Evolutionary conservation across 1,284 basidiomycete genomes (phyloP).

Genomic region (Tetrapyrgos nigripes): DNA sequence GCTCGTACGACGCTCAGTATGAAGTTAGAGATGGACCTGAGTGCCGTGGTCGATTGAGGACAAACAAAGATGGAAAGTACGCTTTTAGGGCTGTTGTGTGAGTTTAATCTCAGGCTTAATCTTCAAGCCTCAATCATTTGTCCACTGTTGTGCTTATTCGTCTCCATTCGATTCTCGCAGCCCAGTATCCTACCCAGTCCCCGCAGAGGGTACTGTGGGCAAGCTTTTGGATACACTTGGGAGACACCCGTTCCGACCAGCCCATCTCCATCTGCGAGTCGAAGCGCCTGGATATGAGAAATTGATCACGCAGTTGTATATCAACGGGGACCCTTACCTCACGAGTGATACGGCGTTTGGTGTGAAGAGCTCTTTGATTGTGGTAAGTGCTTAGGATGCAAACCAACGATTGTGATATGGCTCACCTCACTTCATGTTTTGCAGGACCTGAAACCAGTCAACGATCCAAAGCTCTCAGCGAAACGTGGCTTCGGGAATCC

Average conservation of each 20-base stretch:
- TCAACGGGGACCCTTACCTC: conserved; percentile 71
- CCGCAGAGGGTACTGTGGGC: conserved; percentile 82
- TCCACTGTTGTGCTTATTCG: neutral
- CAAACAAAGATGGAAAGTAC: conserved; percentile 71
- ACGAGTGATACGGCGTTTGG: conserved; percentile 81
- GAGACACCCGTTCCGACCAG: conserved; percentile 75
- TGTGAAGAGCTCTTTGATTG: conserved; percentile 63
- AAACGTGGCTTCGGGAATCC: conserved; percentile 67
- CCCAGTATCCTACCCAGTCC: conserved; percentile 81
- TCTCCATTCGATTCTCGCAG: conserved; percentile 28
- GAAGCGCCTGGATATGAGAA: conserved; percentile 72
- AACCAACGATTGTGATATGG: neutral
- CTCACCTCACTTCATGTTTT: neutral
- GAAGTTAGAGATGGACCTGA: conserved; percentile 65
- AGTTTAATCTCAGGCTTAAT: too few relatives aligned
- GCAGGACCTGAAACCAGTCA: conserved; percentile 56
- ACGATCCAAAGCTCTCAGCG: conserved; percentile 59
- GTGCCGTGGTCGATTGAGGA: conserved; percentile 75
- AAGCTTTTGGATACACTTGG: conserved; percentile 61
- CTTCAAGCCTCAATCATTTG: neutral
- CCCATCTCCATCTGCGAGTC: conserved; percentile 80
- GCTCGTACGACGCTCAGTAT: conserved; percentile 72
- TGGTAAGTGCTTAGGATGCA: conserved; percentile 35
- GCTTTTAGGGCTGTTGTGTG: conserved; percentile 76
- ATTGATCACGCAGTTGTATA: conserved; percentile 79